Conservation (phyloP, 352 stramenopile species). For the Globisporangium barbulae region DNA sequence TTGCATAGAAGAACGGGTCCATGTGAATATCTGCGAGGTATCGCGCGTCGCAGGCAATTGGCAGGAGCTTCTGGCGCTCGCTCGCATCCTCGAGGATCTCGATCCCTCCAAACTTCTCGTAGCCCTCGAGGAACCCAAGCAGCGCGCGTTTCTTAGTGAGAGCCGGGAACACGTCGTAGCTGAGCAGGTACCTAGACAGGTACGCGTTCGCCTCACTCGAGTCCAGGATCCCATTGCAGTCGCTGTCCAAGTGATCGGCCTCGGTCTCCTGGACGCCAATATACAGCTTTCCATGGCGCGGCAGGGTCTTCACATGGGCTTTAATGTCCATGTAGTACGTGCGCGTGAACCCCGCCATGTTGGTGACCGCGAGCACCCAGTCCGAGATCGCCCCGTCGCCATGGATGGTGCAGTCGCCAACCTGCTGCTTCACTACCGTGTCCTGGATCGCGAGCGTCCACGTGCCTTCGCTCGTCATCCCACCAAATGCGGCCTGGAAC, state of each 20-base stretch:
- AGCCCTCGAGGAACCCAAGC: constrained; percentile 44
- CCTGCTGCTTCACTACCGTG: constrained; percentile 14
- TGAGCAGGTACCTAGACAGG: constrained; percentile 44
- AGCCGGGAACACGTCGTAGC: constrained; percentile 38
- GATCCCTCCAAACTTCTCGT: constrained; percentile 40
- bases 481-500: constrained; percentile 45
- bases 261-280: constrained; percentile 51
- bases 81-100: constrained; percentile 47
- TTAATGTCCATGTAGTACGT: constrained; percentile 71
- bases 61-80: constrained; percentile 48
- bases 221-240: constrained; percentile 56
- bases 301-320: constrained; percentile 55
- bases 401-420: constrained; percentile 15
- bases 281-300: constrained; percentile 67
- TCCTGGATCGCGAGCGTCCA: constrained; percentile 67
- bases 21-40: constrained; percentile 42
- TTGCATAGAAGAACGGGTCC: constrained; percentile 56
- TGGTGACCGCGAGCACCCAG: constrained; percentile 67
- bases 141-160: constrained; percentile 40
- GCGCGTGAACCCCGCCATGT: constrained; percentile 43
- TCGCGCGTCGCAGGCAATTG: constrained; percentile 45
- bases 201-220: constrained; percentile 50
- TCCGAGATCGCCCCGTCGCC: constrained; percentile 63
- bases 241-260: constrained; percentile 56
- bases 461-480: constrained; percentile 41